These are phyloP conservation scores for Geosmithia putterillii DNA, from an alignment of 2,329 filamentous ascomycete genomes.

Conservation along the genomic window DNA sequence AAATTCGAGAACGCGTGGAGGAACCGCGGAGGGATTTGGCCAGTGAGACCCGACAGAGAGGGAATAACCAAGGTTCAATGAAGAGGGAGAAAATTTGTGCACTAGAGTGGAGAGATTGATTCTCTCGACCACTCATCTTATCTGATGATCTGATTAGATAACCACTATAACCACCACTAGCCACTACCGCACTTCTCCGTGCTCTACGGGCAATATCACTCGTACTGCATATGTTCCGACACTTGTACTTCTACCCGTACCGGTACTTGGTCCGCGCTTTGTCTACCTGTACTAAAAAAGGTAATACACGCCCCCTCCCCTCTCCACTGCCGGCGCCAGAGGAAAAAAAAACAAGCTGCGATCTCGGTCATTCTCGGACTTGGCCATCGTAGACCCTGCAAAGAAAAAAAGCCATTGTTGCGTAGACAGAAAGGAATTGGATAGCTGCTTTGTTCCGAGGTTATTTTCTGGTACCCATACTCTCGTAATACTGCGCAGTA, in stretches of 20 bases:
- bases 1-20: not conserved
- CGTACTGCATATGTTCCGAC: no score
- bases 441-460: not conserved
- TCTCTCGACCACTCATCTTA: constrained; percentile 17
- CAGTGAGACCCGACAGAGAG: not conserved
- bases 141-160: constrained; percentile 33
- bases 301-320: not conserved
- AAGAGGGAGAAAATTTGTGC: not conserved
- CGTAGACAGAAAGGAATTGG: not conserved
- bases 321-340: not conserved
- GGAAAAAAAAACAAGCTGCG: not conserved
- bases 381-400: not conserved
- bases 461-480: not conserved
- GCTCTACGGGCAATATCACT: no score
- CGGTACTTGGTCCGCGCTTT: not conserved
- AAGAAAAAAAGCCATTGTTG: not conserved
- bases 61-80: not conserved
- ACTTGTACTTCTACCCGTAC: not conserved
- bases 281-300: not conserved
- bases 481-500: not conserved
- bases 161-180: no score
- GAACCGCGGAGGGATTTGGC: not conserved
- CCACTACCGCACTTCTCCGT: no score
- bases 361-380: not conserved
- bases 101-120: not conserved